Evolutionary conservation across 2,329 filamentous ascomycete species (phyloP).

Genomic region (Bipolaris bicolor): DNA sequence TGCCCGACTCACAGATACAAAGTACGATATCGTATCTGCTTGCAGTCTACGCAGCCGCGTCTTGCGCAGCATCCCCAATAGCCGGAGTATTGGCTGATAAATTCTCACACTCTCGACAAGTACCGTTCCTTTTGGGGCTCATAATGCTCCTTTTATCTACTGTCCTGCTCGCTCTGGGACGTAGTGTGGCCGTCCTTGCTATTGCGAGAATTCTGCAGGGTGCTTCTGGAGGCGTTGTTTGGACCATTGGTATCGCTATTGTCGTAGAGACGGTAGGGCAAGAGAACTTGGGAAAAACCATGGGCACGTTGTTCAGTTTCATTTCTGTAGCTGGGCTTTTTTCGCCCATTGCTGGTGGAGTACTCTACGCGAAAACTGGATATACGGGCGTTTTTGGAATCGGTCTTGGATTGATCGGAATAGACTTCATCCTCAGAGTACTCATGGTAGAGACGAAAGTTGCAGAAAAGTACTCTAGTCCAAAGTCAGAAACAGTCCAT

Average conservation of each 20-base stretch:
- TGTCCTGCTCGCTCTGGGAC: slow-evolving; percentile 60
- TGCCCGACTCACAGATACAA: slow-evolving; percentile 59
- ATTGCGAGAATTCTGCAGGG: slow-evolving; percentile 64
- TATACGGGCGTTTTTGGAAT: slow-evolving; percentile 65
- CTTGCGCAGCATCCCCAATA: slow-evolving; percentile 58
- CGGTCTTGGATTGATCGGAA: slow-evolving; percentile 58
- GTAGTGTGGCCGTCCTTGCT: slow-evolving; percentile 56
- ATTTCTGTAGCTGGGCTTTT: slow-evolving; percentile 63
- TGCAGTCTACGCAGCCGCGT: slow-evolving; percentile 61
- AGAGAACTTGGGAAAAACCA: slow-evolving; percentile 64
- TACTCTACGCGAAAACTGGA: slow-evolving; percentile 65
- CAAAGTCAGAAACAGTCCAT: slow-evolving; percentile 15
- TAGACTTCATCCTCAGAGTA: slow-evolving; percentile 67
- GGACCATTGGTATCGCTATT: slow-evolving; percentile 65
- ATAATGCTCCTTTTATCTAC: slow-evolving; percentile 61
- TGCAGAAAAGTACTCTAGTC: slow-evolving; percentile 53
- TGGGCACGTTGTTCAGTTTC: slow-evolving; percentile 67
- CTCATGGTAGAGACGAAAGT: slow-evolving; percentile 68
- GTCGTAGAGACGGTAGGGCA: slow-evolving; percentile 64
- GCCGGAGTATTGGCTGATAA: slow-evolving; percentile 63
- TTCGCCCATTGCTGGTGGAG: slow-evolving; percentile 64
- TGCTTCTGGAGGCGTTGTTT: slow-evolving; percentile 63
- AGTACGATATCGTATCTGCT: slow-evolving; percentile 60
- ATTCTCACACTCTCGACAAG: slow-evolving; percentile 56
- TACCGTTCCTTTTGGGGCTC: slow-evolving; percentile 65